Base-by-base conservation (phyloP, 371 early-diverging fungal species). In the Dinochytrium kinnereticum region DNA sequence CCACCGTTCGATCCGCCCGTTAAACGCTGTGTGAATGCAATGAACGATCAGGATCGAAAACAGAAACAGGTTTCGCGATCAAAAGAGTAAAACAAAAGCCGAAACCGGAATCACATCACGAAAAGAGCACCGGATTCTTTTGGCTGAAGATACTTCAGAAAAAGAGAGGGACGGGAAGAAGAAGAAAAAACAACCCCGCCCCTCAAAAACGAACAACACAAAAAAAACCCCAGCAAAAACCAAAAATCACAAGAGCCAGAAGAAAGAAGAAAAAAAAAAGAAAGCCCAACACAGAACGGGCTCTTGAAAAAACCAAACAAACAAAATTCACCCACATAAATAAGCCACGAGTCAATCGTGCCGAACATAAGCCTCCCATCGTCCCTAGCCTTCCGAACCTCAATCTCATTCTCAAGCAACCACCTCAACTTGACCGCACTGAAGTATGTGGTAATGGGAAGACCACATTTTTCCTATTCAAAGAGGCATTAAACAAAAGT, bases 391-490 rank as follows among this genome's bases (percentile, higher is more conserved):
- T 85, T 80, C 76, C 88, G 81, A 36, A 95, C 95, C 31, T 76
- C 87, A 3, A 83, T 76, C 0, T 89, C 90, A 77, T 97, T 89
- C 67, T 97, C 94, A 53, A 97, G 75, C 86, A 97, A 81, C 98
- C 98, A 98, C 44, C 90, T 88, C 73, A 97, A 76, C 82, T 98
- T 98, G 66, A 96, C 90, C 0, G 93, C 98, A 59, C 92, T 90
- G 75, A 98, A 98, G 81, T 98, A 98, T 2, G 97, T 96, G 10
- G 95, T 90, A 24, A 97, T 74, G n/a, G 96, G 96, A 19, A 97
- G 86, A 3, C 97, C 98, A 80, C 94, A 94, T 37, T 87, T 86
- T 1, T 82, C 71, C 76, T 85, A 66, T n/a, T 38, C 17, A 33
- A 51, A 24, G 30, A 19, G 64, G 51, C 19, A 61, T 36, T n/a